Base-by-base conservation (phyloP, 371 early-diverging fungal species). In the Mucor ambiguus region DNA sequence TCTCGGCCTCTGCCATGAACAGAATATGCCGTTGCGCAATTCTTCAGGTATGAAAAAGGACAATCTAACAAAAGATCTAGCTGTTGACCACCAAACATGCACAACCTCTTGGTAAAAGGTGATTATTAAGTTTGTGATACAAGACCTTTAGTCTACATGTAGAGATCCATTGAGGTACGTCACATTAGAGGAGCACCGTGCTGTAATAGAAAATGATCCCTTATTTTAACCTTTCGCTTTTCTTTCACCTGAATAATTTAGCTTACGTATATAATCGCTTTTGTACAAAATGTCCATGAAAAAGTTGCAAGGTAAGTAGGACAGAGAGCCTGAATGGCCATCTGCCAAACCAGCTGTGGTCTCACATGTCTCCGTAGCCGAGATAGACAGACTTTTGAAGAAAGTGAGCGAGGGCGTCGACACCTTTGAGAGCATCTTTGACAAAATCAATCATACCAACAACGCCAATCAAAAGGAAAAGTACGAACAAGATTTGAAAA, bases 331-430 rank as follows among this genome's bases (percentile, higher is more conserved):
- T 3, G 16, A 28, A 29, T 30, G 16, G 11, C 22, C 2, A 49
- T 12, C 28, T 26, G 54, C 4, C 9, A 54, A 14, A 52, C 11
- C 24, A 52, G 29, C 28, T 41, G 12, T 35, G 37, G 3, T n/a
- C 6, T 24, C 22, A 38, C 59, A 48, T 44, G 11, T 55, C 41
- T 44, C 29, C 30, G 8, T 64, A 67, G 72, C 64, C 49, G 72
- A 72, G 48, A 72, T 72, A 77, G 98, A 98, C 68, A 87, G 93
- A 71, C 89, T 92, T 56, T 86, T 97, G 61, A 98, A 98, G 74
- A 95, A 95, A 78, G 96, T 98, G 33, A 79, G 92, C 60, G 97
- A 97, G 82, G 98, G 98, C 16, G 94, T 98, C 28, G 95, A 95
- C 60, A 90, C 92, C 30, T 97, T 98, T 85, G 96, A 98, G 67